Percentiles rank a stretch among this genome's conserved stretches.
These are phyloP conservation scores for Saccharomyces mikatae DNA, from an alignment of 805 yeast species.

Conservation along the genomic window DNA sequence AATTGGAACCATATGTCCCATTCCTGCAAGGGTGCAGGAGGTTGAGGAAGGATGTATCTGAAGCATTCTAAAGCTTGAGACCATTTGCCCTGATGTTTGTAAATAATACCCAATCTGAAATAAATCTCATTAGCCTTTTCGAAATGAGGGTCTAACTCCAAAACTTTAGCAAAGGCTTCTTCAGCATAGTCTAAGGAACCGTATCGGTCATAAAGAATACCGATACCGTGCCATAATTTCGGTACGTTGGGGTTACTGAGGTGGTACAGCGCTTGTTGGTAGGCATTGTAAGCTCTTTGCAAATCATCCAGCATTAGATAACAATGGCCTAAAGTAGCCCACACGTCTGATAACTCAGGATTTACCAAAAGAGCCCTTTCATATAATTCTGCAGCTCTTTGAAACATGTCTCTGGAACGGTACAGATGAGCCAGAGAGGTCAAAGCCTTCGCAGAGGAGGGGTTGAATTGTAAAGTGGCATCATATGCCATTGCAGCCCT, in stretches of 20 bases:
- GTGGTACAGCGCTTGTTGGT: slow-evolving; percentile 90
- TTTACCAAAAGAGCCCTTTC: slow-evolving; percentile 75
- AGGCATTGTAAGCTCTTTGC: slow-evolving; percentile 91
- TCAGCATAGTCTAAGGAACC: slow-evolving; percentile 96
- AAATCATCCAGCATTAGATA: slow-evolving; percentile 93
- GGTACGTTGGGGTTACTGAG: slow-evolving; percentile 91
- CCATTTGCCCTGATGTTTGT: slow-evolving; percentile 87
- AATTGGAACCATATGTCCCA: slow-evolving; percentile 98
- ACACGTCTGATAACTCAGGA: slow-evolving; percentile 88
- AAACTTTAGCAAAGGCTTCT: slow-evolving; percentile 93
- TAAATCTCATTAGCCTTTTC: slow-evolving; percentile 95
- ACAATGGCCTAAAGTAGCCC: slow-evolving; percentile 97
- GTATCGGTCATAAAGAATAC: slow-evolving; percentile 90
- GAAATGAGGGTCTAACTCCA: slow-evolving; percentile 91
- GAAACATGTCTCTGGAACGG: slow-evolving; percentile 81
- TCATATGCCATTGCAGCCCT: slow-evolving; percentile 85
- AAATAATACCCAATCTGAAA: slow-evolving; percentile 91
- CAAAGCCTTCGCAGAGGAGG: slow-evolving; percentile 76
- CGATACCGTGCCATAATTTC: slow-evolving; percentile 97
- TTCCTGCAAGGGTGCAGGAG: slow-evolving; percentile 92
- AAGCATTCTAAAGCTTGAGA: slow-evolving; percentile 88
- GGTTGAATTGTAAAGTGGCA: slow-evolving; percentile 76
- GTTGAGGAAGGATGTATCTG: slow-evolving; percentile 80
- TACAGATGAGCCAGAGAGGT: slow-evolving; percentile 83
- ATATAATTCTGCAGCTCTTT: slow-evolving; percentile 89